These are phyloP conservation scores for Luzula sylvatica DNA, from an alignment of 176 grass and related monocot genomes.

Conservation along the genomic window DNA sequence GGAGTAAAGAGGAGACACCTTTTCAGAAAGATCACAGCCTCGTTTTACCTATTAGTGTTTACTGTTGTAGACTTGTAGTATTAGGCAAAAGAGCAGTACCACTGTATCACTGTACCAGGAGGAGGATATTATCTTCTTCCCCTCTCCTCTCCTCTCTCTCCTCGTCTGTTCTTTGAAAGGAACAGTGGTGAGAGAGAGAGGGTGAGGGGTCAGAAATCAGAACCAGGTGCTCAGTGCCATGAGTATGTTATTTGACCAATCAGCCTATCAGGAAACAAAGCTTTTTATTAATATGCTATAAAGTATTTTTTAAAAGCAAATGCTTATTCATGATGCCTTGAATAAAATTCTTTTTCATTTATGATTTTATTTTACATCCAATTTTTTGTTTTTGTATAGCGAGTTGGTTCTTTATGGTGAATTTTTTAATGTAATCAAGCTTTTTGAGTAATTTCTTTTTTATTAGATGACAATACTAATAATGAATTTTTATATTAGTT, in stretches of 20 bases:
- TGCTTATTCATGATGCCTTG: neutral
- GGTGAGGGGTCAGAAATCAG: constrained; percentile 12
- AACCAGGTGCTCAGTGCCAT: constrained; percentile 25
- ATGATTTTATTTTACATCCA: no score
- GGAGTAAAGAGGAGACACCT: constrained; percentile 3
- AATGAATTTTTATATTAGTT: no score
- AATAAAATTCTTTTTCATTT: no score
- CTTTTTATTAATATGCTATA: constrained; percentile 25
- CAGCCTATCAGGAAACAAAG: neutral
- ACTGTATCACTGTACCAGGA: neutral
- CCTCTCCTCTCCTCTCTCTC: neutral
- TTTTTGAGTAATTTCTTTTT: no score
- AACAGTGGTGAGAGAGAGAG: neutral
- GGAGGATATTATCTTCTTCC: neutral
- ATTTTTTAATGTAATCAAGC: no score
- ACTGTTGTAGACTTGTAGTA: neutral
- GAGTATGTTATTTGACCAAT: constrained; percentile 29
- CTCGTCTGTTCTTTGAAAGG: neutral
- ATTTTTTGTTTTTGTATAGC: no score
- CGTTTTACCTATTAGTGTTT: constrained; percentile 10
- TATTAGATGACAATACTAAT: no score
- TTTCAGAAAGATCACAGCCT: constrained; percentile 13
- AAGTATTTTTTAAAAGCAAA: constrained; percentile 19
- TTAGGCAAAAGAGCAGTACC: constrained; percentile 1
- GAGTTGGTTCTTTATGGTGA: no score